Evolutionary conservation across 2,329 filamentous ascomycete genomes (phyloP).

Genomic region (Xylariaceae sp.): DNA sequence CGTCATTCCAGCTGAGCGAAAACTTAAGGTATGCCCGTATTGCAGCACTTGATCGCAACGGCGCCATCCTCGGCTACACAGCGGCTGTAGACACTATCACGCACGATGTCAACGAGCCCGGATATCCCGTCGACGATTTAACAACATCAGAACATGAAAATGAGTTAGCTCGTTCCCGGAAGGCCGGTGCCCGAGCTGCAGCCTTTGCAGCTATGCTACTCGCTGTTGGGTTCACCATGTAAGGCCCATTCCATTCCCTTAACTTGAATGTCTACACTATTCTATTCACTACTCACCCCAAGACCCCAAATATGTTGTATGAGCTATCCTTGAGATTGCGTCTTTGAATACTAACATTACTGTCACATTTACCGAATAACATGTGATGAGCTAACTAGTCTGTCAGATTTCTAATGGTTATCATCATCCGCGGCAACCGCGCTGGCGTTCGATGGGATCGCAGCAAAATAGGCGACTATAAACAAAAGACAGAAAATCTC

Average conservation of each 20-base stretch:
- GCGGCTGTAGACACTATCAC: slow-evolving; percentile 6
- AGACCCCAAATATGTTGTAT: too few species aligned
- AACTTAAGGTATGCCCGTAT: slow-evolving; percentile 12
- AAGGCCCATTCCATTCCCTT: background rate
- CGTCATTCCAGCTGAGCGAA: slow-evolving; percentile 6
- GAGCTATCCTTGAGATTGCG: too few species aligned
- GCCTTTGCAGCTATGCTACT: slow-evolving; percentile 7
- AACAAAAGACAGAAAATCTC: background rate
- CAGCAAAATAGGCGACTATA: background rate
- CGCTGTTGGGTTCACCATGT: slow-evolving; percentile 16
- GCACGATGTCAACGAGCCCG: background rate
- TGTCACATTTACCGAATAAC: too few species aligned
- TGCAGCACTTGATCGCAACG: slow-evolving; percentile 14
- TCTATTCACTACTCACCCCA: too few species aligned
- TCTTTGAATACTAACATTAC: too few species aligned
- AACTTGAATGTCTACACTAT: background rate
- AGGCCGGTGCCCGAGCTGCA: background rate
- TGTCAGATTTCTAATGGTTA: background rate
- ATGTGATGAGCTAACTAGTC: background rate
- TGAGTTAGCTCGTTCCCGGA: background rate
- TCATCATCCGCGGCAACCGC: background rate
- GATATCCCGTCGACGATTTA: slow-evolving; percentile 12
- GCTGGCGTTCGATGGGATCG: background rate
- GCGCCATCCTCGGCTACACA: slow-evolving; percentile 17
- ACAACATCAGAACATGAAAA: background rate